phyloP scores from a whole-genome alignment of 1,139 yeast genomes.

The Scheffersomyces insectosa region DNA sequence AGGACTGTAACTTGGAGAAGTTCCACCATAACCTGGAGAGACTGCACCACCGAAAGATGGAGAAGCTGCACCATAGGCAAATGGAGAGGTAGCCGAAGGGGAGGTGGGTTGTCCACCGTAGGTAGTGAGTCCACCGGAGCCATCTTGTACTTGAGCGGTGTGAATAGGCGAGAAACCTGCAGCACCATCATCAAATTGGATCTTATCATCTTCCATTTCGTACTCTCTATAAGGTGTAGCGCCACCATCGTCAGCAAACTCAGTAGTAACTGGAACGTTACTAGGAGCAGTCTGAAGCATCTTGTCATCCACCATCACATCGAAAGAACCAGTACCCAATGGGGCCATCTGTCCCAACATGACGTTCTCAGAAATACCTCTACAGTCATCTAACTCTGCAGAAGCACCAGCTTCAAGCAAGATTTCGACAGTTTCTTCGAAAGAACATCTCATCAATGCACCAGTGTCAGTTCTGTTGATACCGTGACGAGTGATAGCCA shows the following conservation, averaged over 20 bases:
- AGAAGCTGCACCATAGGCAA: constrained; percentile 39
- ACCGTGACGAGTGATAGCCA: constrained; percentile 99
- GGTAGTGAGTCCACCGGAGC: constrained; percentile 89
- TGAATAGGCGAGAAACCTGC: constrained; percentile 88
- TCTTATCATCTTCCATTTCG: constrained; percentile 75
- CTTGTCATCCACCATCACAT: constrained; percentile 90
- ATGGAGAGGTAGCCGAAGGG: constrained; percentile 59
- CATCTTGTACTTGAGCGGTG: constrained; percentile 80
- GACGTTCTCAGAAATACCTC: constrained; percentile 97
- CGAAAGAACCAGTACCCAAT: constrained; percentile 97
- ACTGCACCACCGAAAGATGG: constrained; percentile 66
- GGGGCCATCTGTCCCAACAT: constrained; percentile 99
- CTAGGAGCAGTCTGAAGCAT: constrained; percentile 71
- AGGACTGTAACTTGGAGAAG: constrained; percentile 53
- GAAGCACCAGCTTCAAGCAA: constrained; percentile 97
- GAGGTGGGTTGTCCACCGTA: constrained; percentile 72
- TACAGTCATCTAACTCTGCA: constrained; percentile 96
- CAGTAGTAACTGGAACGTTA: constrained; percentile 42
- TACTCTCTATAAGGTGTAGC: constrained; percentile 91
- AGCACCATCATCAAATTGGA: constrained; percentile 78
- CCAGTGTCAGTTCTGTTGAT: constrained; percentile 98
- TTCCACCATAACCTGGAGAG: constrained; percentile 57
- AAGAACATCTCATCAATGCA: constrained; percentile 98
- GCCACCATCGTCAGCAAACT: constrained; percentile 67
- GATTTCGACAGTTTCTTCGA: constrained; percentile 98